Base-by-base conservation (phyloP, 805 yeast species). In the Candida khao-thaluensis region DNA sequence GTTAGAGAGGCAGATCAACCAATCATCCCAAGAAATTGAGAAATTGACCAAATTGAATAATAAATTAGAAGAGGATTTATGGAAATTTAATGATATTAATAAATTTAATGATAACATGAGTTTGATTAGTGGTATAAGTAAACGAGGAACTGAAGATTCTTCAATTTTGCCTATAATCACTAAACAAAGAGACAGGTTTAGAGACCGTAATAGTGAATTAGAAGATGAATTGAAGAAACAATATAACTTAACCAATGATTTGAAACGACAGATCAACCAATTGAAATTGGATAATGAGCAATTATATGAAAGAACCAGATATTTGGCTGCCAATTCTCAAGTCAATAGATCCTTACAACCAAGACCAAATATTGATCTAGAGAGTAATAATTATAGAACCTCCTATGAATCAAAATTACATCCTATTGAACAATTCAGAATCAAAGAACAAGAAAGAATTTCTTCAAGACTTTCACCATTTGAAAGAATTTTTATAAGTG, bases 121-220 rank as follows among this genome's bases (percentile, higher is more conserved):
- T 50, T 68, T 83, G 69, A 74, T 83, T 35, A 83, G 90, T 3
- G 81, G 82, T 4, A 56, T 59, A 8, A 53, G 57, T 14, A 40
- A 55, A 40, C 48, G 30, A 23, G 31, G 45, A 2, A 38, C 20
- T n/a, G 39, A 21, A 26, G 36, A 32, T 5, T 35, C 51, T 7
- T 74, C 80, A 3, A 77, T 90, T 20, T 61, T 91, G 36, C 95
- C 95, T 1, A 88, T 91, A 38, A 79, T 93, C 20, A 89, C 96
- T 10, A 90, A 91, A 55, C 99, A 91, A 65, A 79, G 99, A 58
- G 99, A 91, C 60, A 71, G 99, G 46, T 89, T 90, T 69, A 80
- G 95, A 52, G 74, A 77, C n/a, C 74, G 88, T 39, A 87, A 84
- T 53, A 77, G 76, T 41, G 96, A 87, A 56, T 71, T 93, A 39